Evolutionary conservation across 2,329 filamentous ascomycete genomes (phyloP).

Genomic region (Aureobasidium sp.): DNA sequence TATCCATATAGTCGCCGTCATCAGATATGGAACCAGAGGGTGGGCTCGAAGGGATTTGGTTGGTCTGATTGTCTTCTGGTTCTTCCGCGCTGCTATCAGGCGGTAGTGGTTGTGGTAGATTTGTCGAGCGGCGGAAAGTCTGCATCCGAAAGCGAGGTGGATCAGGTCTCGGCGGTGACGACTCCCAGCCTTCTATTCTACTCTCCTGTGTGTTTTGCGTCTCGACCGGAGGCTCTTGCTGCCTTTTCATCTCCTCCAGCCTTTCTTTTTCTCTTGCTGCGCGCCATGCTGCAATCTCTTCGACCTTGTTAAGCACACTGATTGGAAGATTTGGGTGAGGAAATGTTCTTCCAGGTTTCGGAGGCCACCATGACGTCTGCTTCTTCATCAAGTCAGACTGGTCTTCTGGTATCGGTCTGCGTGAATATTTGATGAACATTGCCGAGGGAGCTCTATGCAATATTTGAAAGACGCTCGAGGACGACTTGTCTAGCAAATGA

Average conservation of each 20-base stretch:
- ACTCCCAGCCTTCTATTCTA: background rate
- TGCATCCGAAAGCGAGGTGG: background rate
- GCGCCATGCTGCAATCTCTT: constrained; percentile 3
- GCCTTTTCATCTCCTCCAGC: too few species aligned
- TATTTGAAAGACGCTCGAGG: background rate
- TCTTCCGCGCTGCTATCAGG: constrained; percentile 13
- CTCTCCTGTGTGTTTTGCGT: background rate
- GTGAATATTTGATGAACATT: constrained; percentile 21
- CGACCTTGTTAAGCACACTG: constrained; percentile 25
- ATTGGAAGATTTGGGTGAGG: constrained; percentile 36
- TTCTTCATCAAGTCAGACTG: constrained; percentile 46
- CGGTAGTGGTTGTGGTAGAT: background rate
- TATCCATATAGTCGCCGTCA: background rate
- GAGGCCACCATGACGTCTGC: constrained; percentile 35
- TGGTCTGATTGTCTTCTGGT: background rate
- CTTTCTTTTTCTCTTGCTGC: background rate
- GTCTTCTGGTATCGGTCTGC: constrained; percentile 34
- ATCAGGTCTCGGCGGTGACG: background rate
- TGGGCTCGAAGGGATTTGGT: background rate
- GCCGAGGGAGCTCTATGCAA: constrained; percentile 2
- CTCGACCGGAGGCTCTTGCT: background rate
- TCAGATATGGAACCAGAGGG: background rate
- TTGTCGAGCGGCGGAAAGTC: constrained; percentile 1
- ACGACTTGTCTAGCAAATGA: background rate
- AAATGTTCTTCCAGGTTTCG: constrained; percentile 30